These are phyloP conservation scores for Marsdenia floribunda DNA, from an alignment of 257 asterid species.

Conservation along the genomic window DNA sequence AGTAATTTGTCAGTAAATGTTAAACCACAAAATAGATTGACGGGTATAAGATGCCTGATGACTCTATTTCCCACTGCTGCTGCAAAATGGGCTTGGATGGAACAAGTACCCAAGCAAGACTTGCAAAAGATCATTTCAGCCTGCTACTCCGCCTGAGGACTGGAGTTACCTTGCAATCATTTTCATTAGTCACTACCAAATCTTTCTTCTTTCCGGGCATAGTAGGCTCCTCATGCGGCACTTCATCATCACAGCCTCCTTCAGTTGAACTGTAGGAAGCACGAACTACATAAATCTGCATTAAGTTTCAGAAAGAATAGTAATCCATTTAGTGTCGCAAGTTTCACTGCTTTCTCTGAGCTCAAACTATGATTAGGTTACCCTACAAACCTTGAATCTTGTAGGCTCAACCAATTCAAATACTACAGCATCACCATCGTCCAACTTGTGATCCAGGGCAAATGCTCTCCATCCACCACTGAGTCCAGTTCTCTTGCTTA, in stretches of 20 bases:
- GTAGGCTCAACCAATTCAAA: constrained; percentile 67
- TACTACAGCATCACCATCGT: constrained; percentile 82
- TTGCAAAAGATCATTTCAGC: constrained; percentile 19
- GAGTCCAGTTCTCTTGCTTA: constrained; percentile 66
- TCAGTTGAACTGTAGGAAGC: constrained; percentile 30
- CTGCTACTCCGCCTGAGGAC: constrained; percentile 44
- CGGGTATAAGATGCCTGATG: no score
- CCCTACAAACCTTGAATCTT: constrained; percentile 57
- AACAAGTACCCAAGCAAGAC: no score
- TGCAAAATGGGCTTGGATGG: no score
- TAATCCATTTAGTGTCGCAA: background rate
- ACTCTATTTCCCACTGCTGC: no score
- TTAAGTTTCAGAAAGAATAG: background rate
- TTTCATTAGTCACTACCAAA: constrained; percentile 21
- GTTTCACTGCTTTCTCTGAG: background rate
- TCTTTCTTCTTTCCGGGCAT: constrained; percentile 11
- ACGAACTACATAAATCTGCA: constrained; percentile 62
- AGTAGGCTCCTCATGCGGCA: constrained; percentile 21
- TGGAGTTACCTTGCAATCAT: constrained; percentile 23
- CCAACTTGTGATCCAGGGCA: constrained; percentile 76
- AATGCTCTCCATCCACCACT: constrained; percentile 99
- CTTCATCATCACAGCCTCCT: constrained; percentile 29
- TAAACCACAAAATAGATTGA: no score
- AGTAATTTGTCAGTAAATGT: no score
- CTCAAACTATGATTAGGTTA: background rate